Evolutionary conservation across 306 rosid genomes (phyloP).

Genomic region (Psophocarpus tetragonolobus): DNA sequence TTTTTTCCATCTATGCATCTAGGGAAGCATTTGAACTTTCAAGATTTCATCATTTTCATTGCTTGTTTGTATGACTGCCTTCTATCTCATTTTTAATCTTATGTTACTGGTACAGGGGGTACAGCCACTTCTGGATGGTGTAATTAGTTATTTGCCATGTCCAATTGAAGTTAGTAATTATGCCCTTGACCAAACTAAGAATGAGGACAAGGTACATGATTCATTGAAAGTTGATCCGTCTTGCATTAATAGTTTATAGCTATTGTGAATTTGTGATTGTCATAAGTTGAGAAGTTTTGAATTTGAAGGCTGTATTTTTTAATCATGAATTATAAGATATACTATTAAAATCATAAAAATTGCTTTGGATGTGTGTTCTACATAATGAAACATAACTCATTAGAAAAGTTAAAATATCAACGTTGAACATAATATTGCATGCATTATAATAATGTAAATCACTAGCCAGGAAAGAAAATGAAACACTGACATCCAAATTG

Average conservation of each 20-base stretch:
- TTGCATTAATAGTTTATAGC: slow-evolving; percentile 28
- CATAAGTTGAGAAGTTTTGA: slow-evolving; percentile 4
- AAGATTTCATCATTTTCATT: not conserved
- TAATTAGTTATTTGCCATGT: slow-evolving; percentile 87
- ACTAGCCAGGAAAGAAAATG: not conserved
- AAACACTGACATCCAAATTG: slow-evolving; percentile 7
- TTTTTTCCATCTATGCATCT: slow-evolving; percentile 5
- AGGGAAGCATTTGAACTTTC: not conserved
- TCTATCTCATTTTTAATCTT: slow-evolving; percentile 29
- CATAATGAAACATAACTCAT: not conserved
- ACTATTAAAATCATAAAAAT: slow-evolving; percentile 19
- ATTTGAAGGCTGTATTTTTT: not conserved
- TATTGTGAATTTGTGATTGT: slow-evolving; percentile 4
- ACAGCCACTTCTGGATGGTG: slow-evolving; percentile 94
- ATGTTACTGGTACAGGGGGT: slow-evolving; percentile 73
- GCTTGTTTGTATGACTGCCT: slow-evolving; percentile 1
- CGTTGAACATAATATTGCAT: slow-evolving; percentile 11
- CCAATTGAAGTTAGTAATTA: slow-evolving; percentile 82
- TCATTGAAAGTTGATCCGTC: slow-evolving; percentile 20
- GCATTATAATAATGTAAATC: not conserved
- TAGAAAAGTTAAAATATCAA: slow-evolving; percentile 15
- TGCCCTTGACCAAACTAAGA: slow-evolving; percentile 91
- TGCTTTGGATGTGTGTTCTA: not conserved
- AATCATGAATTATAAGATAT: slow-evolving; percentile 3
- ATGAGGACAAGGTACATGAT: slow-evolving; percentile 79